These are phyloP conservation scores for Solanum dulcamara DNA, from an alignment of 257 asterid genomes.

Conservation along the genomic window DNA sequence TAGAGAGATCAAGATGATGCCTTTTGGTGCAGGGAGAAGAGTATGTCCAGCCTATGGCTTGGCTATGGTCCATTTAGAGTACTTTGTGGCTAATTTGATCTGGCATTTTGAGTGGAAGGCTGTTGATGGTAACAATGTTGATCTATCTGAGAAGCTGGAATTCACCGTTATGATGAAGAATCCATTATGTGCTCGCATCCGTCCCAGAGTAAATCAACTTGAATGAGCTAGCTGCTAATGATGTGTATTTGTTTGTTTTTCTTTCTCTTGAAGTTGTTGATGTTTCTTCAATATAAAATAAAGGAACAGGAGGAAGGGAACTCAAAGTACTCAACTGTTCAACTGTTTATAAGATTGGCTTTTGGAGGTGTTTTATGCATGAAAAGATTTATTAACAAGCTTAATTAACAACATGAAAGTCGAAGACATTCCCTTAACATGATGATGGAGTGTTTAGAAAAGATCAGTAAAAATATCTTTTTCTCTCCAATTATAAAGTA, in stretches of 20 bases:
- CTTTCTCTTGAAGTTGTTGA: not conserved
- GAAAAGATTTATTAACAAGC: not conserved
- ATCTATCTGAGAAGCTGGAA: constrained; percentile 13
- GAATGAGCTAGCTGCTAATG: not conserved
- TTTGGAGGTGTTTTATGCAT: not conserved
- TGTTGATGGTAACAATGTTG: constrained; percentile 5
- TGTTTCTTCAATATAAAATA: not conserved
- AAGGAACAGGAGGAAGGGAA: no score
- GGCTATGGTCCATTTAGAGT: constrained; percentile 13
- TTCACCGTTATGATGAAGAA: constrained; percentile 11
- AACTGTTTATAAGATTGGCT: not conserved
- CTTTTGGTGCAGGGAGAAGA: constrained; percentile 25
- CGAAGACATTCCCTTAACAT: constrained; percentile 1
- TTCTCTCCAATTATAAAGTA: not conserved
- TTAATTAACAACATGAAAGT: constrained; percentile 7
- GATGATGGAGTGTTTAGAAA: not conserved
- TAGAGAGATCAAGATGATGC: constrained; percentile 23
- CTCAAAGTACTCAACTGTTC: no score
- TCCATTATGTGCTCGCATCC: constrained; percentile 8
- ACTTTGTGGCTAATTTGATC: constrained; percentile 17
- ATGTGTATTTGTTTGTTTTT: not conserved
- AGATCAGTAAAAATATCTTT: not conserved
- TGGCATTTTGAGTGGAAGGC: constrained; percentile 13
- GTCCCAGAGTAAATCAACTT: constrained; percentile 3
- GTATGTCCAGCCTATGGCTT: constrained; percentile 12